Base-by-base conservation (phyloP, 2,329 filamentous ascomycete genomes). In the Herpotrichia juniperi region DNA sequence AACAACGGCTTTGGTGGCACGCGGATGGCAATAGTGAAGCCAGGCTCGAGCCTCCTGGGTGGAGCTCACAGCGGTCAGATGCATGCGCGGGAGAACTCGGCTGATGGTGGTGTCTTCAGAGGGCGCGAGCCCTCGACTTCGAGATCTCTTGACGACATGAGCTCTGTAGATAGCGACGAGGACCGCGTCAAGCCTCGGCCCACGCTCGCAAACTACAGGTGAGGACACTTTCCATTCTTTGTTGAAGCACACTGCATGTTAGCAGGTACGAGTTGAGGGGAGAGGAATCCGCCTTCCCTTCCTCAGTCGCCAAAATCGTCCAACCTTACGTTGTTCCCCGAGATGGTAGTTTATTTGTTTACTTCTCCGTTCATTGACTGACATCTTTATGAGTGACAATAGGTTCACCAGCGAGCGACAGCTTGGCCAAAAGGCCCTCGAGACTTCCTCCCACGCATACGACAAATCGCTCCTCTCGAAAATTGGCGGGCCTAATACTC, bases 391-490 rank as follows among this genome's bases (percentile, higher is more conserved):
- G 14, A 58, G 59, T 48, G 47, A 40, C 47, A 37, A 57, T 67
- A 84, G 83, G 64, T 73, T 86, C 49, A 83, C 84, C 58, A 84
- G 83, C 62, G 84, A 86, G 69, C 78, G 77, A 45, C 81, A 85
- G 56, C 78, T 86, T 42, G 84, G 83, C 42, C 78, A 82, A 57
- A 76, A 80, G 55, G 80, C 82, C 42, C 78, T 85, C 34, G 79
- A 83, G 58, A 79, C 78, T 50, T 85, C 83, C 2, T 85, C 83
- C 21, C 81, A 86, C 62, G 82, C 80, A 26, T 87, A 87, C 69
- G 84, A 87, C 63, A 82, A 86, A 66, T 81, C 84, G 55, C 72
- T 87, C 11, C 71, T 87, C 22, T 84, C 83, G 43, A 85, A 84
- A 59, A 86, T 87, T 52, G 83, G 83, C 26, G 84, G 84, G 42